These are phyloP conservation scores for Amanita molliuscula DNA, from an alignment of 768 basidiomycete species.

Conservation along the genomic window DNA sequence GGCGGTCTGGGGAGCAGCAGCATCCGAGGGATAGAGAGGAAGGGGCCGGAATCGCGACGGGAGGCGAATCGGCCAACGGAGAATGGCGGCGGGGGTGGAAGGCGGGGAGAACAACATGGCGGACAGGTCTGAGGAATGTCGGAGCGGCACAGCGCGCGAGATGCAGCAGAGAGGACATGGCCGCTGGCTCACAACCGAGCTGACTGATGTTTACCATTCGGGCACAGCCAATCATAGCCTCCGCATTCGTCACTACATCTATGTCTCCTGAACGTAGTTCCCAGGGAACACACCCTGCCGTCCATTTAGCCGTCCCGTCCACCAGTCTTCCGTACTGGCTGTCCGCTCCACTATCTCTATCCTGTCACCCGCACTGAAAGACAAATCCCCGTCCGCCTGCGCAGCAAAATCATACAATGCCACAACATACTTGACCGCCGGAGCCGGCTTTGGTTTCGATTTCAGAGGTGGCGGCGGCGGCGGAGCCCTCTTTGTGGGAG, in stretches of 20 bases:
- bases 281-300: slow-evolving; percentile 85
- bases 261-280: slow-evolving; percentile 57
- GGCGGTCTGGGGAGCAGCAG: slow-evolving; percentile 60
- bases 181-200: slow-evolving; percentile 5
- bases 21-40: slow-evolving; percentile 40
- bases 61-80: slow-evolving; percentile 34
- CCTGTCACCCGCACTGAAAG: slow-evolving; percentile 79
- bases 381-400: slow-evolving; percentile 90
- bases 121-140: slow-evolving; percentile 25
- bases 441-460: slow-evolving; percentile 69
- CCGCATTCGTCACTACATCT: slow-evolving; percentile 12
- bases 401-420: slow-evolving; percentile 94
- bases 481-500: slow-evolving; percentile 62
- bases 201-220: slow-evolving; percentile 15
- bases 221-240: slow-evolving; percentile 19
- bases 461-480: slow-evolving; percentile 92
- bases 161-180: slow-evolving; percentile 20
- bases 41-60: slow-evolving; percentile 38
- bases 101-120: slow-evolving; percentile 63
- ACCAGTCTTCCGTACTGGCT: slow-evolving; percentile 87
- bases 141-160: slow-evolving; percentile 18
- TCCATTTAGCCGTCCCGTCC: slow-evolving; percentile 86
- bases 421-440: slow-evolving; percentile 65
- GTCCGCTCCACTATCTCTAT: slow-evolving; percentile 86
- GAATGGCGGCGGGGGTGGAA: slow-evolving; percentile 28